A percentile compares a stretch with the other conserved stretches of the same genome.
phyloP scores from a whole-genome alignment of 2,329 filamentous ascomycete species.

The Aspergillus piperis region DNA sequence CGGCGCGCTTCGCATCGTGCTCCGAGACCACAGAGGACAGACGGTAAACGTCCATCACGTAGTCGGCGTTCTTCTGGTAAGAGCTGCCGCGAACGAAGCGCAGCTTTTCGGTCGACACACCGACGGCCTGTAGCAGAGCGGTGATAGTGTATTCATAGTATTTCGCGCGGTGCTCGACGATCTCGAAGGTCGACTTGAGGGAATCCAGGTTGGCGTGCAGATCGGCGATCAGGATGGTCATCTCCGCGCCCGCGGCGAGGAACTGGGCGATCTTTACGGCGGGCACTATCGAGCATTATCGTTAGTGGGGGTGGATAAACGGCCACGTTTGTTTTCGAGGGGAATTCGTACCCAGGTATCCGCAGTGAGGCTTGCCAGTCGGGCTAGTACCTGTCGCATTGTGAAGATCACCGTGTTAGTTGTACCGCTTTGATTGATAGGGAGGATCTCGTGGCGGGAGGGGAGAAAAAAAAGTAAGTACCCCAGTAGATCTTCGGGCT shows the following conservation, averaged over 20 bases:
- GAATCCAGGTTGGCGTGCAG: conserved; percentile 59
- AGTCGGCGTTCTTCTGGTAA: conserved; percentile 69
- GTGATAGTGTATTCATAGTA: conserved; percentile 83
- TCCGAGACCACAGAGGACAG: conserved; percentile 61
- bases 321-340: not conserved
- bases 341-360: conserved; percentile 63
- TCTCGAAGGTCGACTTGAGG: conserved; percentile 75
- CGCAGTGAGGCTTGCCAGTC: conserved; percentile 83
- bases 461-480: conserved; percentile 9
- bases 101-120: conserved; percentile 75
- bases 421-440: not conserved
- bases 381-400: conserved; percentile 62
- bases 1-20: conserved; percentile 84
- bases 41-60: conserved; percentile 87
- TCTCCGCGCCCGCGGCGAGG: conserved; percentile 78
- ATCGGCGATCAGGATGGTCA: conserved; percentile 71
- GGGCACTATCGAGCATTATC: conserved; percentile 51
- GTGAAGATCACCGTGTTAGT: conserved; percentile 1
- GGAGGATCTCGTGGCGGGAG: not conserved
- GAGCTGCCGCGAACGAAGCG: conserved; percentile 81
- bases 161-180: conserved; percentile 76
- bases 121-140: conserved; percentile 72
- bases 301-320: conserved; percentile 10
- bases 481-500: conserved; percentile 39
- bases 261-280: conserved; percentile 89